These are phyloP conservation scores for Eutypella sp. DNA, from an alignment of 2,329 filamentous ascomycete species.

Conservation along the genomic window DNA sequence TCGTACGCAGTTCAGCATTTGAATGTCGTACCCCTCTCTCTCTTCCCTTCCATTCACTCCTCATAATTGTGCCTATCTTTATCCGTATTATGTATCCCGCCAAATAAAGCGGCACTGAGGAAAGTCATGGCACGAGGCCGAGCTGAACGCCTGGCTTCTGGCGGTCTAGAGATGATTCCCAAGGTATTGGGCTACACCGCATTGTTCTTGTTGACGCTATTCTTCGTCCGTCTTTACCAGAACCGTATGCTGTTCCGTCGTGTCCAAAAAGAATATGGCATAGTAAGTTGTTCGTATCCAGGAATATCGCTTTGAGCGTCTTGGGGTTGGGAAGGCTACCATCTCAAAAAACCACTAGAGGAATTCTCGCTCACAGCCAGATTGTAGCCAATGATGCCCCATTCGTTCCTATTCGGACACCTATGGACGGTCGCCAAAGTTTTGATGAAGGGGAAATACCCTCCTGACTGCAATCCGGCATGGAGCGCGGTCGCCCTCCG, in stretches of 20 bases:
- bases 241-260: slow-evolving; percentile 20
- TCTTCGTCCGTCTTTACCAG: slow-evolving; percentile 23
- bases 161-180: slow-evolving; percentile 2
- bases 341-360: not conserved
- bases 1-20: too few species aligned
- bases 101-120: too few species aligned
- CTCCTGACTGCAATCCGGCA: slow-evolving; percentile 21
- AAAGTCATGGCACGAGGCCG: slow-evolving; percentile 3
- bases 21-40: too few species aligned
- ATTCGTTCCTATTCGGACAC: slow-evolving; percentile 30
- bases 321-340: too few species aligned
- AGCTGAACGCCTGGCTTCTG: slow-evolving; percentile 3
- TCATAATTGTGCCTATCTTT: too few species aligned
- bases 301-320: not conserved
- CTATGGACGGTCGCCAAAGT: slow-evolving; percentile 20
- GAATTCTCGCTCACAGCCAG: not conserved
- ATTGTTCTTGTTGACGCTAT: slow-evolving; percentile 13
- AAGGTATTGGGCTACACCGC: slow-evolving; percentile 11
- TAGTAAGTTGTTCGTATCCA: slow-evolving; percentile 21
- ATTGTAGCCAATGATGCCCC: slow-evolving; percentile 27
- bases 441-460: slow-evolving; percentile 20
- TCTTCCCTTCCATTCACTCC: too few species aligned
- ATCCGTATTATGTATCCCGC: too few species aligned
- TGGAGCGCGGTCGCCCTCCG: slow-evolving; percentile 18
- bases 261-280: slow-evolving; percentile 18